These are phyloP conservation scores for Didymella keratinophila DNA, from an alignment of 2,329 filamentous ascomycete species.

Conservation along the genomic window DNA sequence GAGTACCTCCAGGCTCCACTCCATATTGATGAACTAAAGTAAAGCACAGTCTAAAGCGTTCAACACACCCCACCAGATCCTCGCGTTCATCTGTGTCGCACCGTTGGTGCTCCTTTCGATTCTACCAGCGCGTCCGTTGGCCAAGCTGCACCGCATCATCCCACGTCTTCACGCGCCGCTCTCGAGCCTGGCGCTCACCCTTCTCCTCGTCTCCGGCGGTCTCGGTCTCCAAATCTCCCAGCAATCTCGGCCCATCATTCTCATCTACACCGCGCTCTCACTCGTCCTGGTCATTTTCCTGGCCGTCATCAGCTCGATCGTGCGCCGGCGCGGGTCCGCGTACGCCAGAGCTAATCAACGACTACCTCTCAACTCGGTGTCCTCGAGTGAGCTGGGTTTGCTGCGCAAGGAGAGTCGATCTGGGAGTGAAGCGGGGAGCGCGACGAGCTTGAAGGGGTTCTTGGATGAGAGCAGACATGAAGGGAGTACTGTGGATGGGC, in stretches of 20 bases:
- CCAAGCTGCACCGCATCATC: conserved; percentile 51
- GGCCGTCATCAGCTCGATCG: conserved; percentile 34
- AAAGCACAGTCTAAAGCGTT: conserved; percentile 51
- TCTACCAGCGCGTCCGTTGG: conserved; percentile 34
- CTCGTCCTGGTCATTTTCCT: conserved; percentile 24
- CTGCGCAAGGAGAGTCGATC: conserved; percentile 23
- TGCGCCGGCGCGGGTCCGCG: conserved; percentile 38
- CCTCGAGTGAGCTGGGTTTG: conserved; percentile 33
- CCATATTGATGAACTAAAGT: conserved; percentile 9
- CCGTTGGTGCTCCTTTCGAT: conserved; percentile 37
- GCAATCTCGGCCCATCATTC: conserved; percentile 33
- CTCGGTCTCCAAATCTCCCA: conserved; percentile 43
- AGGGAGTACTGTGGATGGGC: conserved; percentile 3
- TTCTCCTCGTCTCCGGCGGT: conserved; percentile 45
- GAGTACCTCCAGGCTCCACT: conserved; percentile 23
- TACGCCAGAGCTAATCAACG: conserved; percentile 31
- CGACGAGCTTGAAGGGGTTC: conserved; percentile 21
- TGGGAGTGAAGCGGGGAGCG: conserved; percentile 14
- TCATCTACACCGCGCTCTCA: conserved; percentile 34
- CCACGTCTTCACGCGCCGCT: conserved; percentile 49
- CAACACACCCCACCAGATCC: conserved; percentile 57
- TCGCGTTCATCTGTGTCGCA: conserved; percentile 60
- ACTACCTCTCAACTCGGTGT: conserved; percentile 24
- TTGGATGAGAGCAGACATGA: conserved; percentile 20
- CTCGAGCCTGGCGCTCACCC: conserved; percentile 51